A percentile compares a stretch with the other conserved stretches of the same genome.
Conservation (phyloP, 192 early-diverging fungal species). For the Pecoramyces ruminantium region DNA sequence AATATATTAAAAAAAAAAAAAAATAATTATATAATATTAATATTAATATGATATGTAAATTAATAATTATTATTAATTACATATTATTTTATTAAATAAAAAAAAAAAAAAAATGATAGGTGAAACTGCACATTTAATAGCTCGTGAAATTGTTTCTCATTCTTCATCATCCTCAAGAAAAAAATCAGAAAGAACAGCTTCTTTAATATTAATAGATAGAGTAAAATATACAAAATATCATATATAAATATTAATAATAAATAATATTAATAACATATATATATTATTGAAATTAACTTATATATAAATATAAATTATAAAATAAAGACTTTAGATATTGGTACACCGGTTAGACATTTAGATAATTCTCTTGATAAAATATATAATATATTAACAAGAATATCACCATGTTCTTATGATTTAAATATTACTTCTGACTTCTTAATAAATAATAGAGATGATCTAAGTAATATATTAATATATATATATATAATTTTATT, state of each 20-base stretch:
- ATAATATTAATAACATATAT: too few species aligned
- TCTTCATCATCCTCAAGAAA: neutral
- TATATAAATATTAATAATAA: too few species aligned
- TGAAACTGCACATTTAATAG: neutral
- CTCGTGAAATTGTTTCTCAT: neutral
- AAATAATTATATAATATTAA: too few species aligned
- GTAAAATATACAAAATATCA: neutral
- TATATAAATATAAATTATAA: neutral
- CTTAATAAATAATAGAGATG: neutral
- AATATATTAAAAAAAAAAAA: too few species aligned
- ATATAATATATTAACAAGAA: neutral
- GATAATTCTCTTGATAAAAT: neutral
- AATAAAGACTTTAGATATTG: neutral
- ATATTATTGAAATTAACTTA: too few species aligned
- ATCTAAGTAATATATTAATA: neutral
- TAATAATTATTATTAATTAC: too few species aligned
- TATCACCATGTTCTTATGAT: neutral
- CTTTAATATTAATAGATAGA: neutral
- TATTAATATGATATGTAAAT: too few species aligned
- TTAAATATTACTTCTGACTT: neutral
- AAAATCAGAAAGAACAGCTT: neutral
- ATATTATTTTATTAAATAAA: too few species aligned
- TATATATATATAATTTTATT: neutral
- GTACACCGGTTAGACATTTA: neutral
- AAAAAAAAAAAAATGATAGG: neutral